Conservation (phyloP, 2,329 filamentous ascomycete species). For the Clarireedia hainanense region DNA sequence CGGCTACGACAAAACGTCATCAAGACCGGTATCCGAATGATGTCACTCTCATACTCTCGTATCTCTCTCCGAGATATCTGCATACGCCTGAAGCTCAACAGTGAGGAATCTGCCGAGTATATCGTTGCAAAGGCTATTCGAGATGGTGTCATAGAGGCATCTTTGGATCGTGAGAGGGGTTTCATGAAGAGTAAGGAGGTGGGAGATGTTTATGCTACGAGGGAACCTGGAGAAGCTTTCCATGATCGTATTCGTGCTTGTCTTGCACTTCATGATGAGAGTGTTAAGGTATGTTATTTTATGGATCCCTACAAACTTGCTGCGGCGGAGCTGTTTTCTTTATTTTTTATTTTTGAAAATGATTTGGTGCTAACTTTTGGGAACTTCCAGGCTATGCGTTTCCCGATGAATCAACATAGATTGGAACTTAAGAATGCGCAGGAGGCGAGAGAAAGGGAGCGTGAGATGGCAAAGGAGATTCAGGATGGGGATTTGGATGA, state of each 20-base stretch:
- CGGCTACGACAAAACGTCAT: constrained; percentile 97
- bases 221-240: constrained; percentile 94
- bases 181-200: constrained; percentile 99
- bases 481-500: constrained; percentile 96
- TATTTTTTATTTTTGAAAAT: no score
- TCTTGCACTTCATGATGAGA: constrained; percentile 89
- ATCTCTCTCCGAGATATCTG: constrained; percentile 97
- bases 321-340: no score
- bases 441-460: constrained; percentile 92
- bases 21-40: constrained; percentile 98
- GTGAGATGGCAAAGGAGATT: constrained; percentile 97
- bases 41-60: constrained; percentile 94
- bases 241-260: constrained; percentile 93
- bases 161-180: constrained; percentile 84
- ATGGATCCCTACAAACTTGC: no score
- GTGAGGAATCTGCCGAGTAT: constrained; percentile 96
- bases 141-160: constrained; percentile 94
- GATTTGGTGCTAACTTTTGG: not conserved
- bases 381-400: constrained; percentile 74
- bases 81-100: constrained; percentile 85
- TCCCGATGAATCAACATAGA: constrained; percentile 98
- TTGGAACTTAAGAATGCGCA: constrained; percentile 97
- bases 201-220: constrained; percentile 90
- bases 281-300: constrained; percentile 69
- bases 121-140: constrained; percentile 98